Conservation (phyloP, 257 asterid species). For the Solanum clarkiae region DNA sequence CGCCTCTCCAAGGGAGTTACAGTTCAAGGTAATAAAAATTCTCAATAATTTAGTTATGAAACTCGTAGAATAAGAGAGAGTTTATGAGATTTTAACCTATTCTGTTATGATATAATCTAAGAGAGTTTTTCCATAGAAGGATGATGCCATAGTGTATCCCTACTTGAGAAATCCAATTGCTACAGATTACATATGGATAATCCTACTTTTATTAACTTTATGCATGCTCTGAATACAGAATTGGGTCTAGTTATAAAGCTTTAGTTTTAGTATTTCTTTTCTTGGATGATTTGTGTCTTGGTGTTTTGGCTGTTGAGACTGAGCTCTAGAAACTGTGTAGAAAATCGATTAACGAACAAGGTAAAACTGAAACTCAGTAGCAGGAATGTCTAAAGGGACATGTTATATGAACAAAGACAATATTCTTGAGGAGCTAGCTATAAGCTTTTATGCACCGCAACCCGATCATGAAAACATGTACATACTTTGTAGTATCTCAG, state of each 20-base stretch:
- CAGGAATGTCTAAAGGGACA: background rate
- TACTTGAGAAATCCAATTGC: background rate
- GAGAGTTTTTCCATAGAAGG: background rate
- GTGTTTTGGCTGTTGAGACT: background rate
- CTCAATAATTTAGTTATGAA: no score
- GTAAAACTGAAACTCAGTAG: background rate
- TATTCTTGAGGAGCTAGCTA: background rate
- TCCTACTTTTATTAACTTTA: background rate
- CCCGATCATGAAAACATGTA: background rate
- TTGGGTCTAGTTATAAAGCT: background rate
- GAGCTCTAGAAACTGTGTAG: background rate
- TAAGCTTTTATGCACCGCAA: background rate
- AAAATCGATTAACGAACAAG: background rate
- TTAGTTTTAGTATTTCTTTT: background rate
- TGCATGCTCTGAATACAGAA: background rate
- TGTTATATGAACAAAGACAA: background rate
- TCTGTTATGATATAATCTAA: no score
- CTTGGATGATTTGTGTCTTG: no score
- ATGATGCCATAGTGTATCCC: background rate
- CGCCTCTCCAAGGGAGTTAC: no score
- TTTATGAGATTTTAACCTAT: no score
- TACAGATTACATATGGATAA: background rate
- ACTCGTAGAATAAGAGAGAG: no score
- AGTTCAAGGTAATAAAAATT: no score
- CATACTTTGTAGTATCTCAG: constrained; percentile 12